These are phyloP conservation scores for Globisporangium nunn DNA, from an alignment of 352 stramenopile genomes.

Conservation along the genomic window DNA sequence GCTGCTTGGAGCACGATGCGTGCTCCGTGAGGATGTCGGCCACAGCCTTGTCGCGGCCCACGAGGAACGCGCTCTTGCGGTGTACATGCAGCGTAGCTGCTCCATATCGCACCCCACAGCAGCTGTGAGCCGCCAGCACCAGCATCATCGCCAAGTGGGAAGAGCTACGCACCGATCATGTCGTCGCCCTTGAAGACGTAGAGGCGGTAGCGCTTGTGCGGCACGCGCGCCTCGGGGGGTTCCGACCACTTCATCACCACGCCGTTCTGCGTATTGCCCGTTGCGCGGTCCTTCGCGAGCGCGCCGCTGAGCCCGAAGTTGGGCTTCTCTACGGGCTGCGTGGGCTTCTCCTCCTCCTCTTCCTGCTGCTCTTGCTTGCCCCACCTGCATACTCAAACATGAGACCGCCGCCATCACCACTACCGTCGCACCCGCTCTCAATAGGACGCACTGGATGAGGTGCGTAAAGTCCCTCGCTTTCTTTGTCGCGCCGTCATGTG, in stretches of 20 bases:
- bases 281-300: conserved; percentile 92
- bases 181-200: conserved; percentile 96
- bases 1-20: conserved; percentile 94
- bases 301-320: conserved; percentile 97
- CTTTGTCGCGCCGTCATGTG: conserved; percentile 19
- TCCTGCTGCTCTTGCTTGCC: conserved; percentile 60
- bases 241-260: conserved; percentile 97
- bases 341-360: conserved; percentile 16
- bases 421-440: no score
- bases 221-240: conserved; percentile 90
- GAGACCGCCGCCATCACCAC: background rate
- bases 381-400: conserved; percentile 34
- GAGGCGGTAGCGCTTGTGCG: conserved; percentile 90
- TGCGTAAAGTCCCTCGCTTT: conserved; percentile 49
- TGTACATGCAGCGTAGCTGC: conserved; percentile 93
- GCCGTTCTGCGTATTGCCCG: conserved; percentile 95
- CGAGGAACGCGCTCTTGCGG: conserved; percentile 92
- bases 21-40: conserved; percentile 94
- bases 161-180: conserved; percentile 43
- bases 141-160: background rate
- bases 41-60: conserved; percentile 92
- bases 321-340: conserved; percentile 83
- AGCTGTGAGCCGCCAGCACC: background rate
- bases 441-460: conserved; percentile 36
- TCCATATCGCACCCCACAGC: background rate